Base-by-base conservation (phyloP, 768 basidiomycete species). In the Leccinum broughii region DNA sequence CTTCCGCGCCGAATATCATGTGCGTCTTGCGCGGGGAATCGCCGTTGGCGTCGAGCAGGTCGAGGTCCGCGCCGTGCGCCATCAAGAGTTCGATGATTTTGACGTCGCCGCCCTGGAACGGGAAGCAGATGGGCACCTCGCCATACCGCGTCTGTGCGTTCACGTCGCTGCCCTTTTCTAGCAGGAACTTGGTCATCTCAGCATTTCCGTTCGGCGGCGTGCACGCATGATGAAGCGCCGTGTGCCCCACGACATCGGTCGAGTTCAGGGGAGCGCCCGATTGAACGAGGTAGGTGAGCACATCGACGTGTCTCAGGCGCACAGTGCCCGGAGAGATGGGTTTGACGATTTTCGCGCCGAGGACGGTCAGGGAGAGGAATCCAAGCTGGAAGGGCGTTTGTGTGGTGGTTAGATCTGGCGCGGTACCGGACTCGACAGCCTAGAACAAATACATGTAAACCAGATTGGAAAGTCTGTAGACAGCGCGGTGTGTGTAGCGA, bases 61-160 rank as follows among this genome's bases (percentile, higher is more conserved):
- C 76, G 52, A 84, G 30, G 58, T 80, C 76, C 9, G 83, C 84
- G 10, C 77, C 79, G 46, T 75, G 76, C 65, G 82, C 81, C 78
- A 85, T 75, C 56, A 85, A 65, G 15, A 81, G 52, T 32, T 84
- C 77, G 22, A 84, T 71, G 10, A 72, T 70, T 1, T 53, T 37
- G 2, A 75, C 61, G 17, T 76, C 61, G 30, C 73, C 73, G 13
- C 73, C 72, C 55, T 74, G 71, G 17, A 80, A 70, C 1, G 77
- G 71, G 3, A 67, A 67, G 37, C 68, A 68, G 6, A 84, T 49
- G 3, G 83, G 70, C 0, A 81, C 77, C 56, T 77, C 77, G 1
- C 84, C 84, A 57, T 80, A 83, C 14, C 77, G 77, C 54, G 81
- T 81, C 61, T 76, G 82, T 6, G 75, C 72, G 63, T 86, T 78